phyloP scores from a whole-genome alignment of 176 grass and related monocot genomes.

The Oryza meridionalis region DNA sequence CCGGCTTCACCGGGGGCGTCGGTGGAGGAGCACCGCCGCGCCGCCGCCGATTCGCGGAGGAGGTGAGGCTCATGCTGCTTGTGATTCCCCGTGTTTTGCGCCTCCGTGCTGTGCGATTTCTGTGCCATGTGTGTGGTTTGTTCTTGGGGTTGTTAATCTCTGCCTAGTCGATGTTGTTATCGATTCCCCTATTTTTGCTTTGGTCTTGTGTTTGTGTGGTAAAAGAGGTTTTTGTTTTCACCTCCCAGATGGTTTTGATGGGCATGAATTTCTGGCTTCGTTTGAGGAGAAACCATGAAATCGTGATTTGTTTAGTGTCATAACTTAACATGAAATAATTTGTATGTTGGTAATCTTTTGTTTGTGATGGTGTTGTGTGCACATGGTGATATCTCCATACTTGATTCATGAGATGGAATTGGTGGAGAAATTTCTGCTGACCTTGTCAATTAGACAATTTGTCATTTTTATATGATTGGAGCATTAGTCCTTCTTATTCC shows the following conservation, averaged over 20 bases:
- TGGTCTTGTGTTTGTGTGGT: slow-evolving; percentile 10
- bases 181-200: background rate
- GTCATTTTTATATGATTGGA: slow-evolving; percentile 2
- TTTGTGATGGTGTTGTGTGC: slow-evolving; percentile 20
- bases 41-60: slow-evolving; percentile 79
- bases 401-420: slow-evolving; percentile 22
- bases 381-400: slow-evolving; percentile 11
- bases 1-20: slow-evolving; percentile 66
- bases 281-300: slow-evolving; percentile 11
- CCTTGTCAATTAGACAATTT: background rate
- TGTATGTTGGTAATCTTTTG: background rate
- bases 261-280: background rate
- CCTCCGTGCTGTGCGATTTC: background rate
- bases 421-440: slow-evolving; percentile 5
- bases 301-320: slow-evolving; percentile 5
- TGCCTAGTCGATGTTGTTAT: slow-evolving; percentile 2
- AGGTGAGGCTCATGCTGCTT: slow-evolving; percentile 50
- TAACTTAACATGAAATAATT: background rate
- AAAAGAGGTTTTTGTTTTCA: slow-evolving; percentile 18
- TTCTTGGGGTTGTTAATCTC: background rate
- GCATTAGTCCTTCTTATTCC: slow-evolving; percentile 17
- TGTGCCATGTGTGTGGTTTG: background rate
- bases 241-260: slow-evolving; percentile 23
- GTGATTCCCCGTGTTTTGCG: background rate
- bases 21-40: slow-evolving; percentile 74